These are phyloP conservation scores for Tetrastigma voinierianum DNA, from an alignment of 164 flowering plant genomes.

Conservation along the genomic window DNA sequence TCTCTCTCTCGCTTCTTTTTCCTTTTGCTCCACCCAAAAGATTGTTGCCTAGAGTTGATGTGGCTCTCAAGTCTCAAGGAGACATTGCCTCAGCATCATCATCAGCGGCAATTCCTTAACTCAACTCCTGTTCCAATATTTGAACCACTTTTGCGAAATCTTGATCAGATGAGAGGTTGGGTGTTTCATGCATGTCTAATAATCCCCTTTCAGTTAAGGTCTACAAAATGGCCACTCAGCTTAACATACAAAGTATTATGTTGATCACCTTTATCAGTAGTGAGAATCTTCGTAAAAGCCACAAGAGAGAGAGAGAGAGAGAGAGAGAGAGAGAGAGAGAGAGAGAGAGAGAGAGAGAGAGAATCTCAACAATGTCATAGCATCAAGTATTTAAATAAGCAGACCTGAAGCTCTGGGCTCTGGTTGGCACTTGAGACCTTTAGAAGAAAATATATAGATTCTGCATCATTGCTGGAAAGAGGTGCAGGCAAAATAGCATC, in stretches of 20 bases:
- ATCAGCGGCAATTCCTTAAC: conserved; percentile 74
- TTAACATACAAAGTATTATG: too few relatives aligned
- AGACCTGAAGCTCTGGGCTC: conserved; percentile 19
- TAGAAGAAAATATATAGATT: conserved; percentile 9
- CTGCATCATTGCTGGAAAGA: conserved; percentile 17
- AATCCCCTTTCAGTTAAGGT: conserved; percentile 28
- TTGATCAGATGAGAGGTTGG: conserved; percentile 30
- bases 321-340: too few relatives aligned
- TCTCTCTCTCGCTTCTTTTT: too few relatives aligned
- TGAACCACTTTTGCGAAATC: conserved; percentile 52
- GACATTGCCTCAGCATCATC: conserved; percentile 56
- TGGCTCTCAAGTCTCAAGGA: conserved; percentile 36
- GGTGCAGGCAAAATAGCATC: conserved; percentile 36
- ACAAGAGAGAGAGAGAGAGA: too few relatives aligned
- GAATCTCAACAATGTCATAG: background rate
- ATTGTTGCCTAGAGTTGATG: conserved; percentile 39
- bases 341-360: too few relatives aligned
- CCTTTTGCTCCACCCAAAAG: too few relatives aligned
- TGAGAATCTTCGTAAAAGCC: background rate
- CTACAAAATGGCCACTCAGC: too few relatives aligned
- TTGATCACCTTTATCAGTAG: too few relatives aligned
- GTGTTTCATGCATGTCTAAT: conserved; percentile 25
- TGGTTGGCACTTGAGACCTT: conserved; percentile 5
- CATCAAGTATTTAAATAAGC: background rate
- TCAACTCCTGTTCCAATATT: conserved; percentile 52